Conservation (phyloP, 23 red algal genomes). For the Gracilaria gracilis region DNA sequence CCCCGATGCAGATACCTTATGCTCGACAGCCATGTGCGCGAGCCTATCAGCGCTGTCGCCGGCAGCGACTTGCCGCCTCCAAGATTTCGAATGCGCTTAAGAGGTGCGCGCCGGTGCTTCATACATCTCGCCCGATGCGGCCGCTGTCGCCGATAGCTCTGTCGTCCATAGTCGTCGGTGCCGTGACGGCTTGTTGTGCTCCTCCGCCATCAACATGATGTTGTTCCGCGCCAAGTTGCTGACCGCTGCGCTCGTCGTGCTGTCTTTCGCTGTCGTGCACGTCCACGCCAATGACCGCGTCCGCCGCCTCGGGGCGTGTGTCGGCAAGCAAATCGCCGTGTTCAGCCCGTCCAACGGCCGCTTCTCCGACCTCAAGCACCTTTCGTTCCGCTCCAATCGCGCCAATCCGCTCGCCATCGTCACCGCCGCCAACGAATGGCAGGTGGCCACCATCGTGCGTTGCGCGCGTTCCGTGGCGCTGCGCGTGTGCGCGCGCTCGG, state of each 20-base stretch:
- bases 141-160: too few relatives aligned
- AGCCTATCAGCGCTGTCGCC: too few relatives aligned
- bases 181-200: too few relatives aligned
- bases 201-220: background rate
- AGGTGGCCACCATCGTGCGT: conserved; percentile 12
- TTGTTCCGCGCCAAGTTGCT: too few relatives aligned
- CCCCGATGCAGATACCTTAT: too few relatives aligned
- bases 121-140: too few relatives aligned
- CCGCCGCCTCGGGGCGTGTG: background rate
- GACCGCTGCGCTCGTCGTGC: too few relatives aligned
- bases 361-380: background rate
- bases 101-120: too few relatives aligned
- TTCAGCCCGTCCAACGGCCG: background rate
- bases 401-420: conserved; percentile 52
- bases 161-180: too few relatives aligned
- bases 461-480: conserved; percentile 13
- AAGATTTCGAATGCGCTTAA: too few relatives aligned
- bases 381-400: conserved; percentile 10
- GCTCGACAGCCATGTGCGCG: too few relatives aligned
- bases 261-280: background rate
- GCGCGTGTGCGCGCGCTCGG: conserved; percentile 41
- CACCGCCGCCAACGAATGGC: background rate
- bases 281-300: background rate
- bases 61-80: too few relatives aligned
- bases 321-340: background rate